Evolutionary conservation across 2,329 filamentous ascomycete genomes (phyloP).

Genomic region (Fusarium humuli): DNA sequence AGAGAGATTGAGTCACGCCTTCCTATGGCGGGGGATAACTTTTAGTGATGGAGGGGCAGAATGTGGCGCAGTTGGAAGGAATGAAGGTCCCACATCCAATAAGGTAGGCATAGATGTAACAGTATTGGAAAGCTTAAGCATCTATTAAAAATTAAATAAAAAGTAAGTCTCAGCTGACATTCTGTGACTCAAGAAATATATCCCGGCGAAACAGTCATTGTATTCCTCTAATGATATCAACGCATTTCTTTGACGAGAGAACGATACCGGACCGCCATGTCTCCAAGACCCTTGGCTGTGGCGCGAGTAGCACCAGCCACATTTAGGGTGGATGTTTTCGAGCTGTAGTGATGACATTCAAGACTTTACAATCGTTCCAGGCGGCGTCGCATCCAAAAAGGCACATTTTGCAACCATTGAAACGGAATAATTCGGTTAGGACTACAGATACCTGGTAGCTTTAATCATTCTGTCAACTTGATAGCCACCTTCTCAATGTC

Average conservation of each 20-base stretch:
- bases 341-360: constrained; percentile 19
- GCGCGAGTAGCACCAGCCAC: not conserved
- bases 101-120: not conserved
- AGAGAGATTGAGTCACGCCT: constrained; percentile 45
- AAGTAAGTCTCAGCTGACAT: not conserved
- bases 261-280: constrained; percentile 12
- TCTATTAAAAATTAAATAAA: not conserved
- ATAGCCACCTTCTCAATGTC: constrained; percentile 37
- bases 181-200: not conserved
- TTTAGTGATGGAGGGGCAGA: constrained; percentile 43
- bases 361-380: constrained; percentile 10
- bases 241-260: not conserved
- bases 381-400: not conserved
- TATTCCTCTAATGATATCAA: not conserved
- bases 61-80: constrained; percentile 13
- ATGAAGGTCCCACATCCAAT: not conserved
- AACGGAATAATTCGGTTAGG: not conserved
- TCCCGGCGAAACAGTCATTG: not conserved
- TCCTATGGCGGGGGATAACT: constrained; percentile 31
- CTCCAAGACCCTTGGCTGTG: not conserved
- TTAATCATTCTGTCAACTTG: not conserved
- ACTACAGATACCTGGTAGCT: not conserved
- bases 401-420: not conserved
- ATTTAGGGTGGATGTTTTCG: not conserved
- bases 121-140: not conserved